Percentiles rank a stretch among this genome's conserved stretches.
phyloP scores from a whole-genome alignment of 179 eudicot species.

The Spinacia oleracea region DNA sequence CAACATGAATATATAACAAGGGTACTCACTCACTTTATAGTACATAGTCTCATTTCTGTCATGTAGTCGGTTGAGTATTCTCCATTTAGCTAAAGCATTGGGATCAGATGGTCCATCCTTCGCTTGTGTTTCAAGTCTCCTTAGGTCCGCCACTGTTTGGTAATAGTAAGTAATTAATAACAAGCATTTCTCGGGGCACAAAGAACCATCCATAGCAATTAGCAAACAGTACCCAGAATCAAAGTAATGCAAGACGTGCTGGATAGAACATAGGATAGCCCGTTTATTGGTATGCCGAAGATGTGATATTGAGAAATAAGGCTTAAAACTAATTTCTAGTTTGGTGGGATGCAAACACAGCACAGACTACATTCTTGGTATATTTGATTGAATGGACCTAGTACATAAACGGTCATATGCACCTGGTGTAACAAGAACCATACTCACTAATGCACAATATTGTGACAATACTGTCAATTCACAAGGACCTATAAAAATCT shows the following conservation, averaged over 20 bases:
- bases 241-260: background rate
- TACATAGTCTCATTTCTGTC: constrained; percentile 99
- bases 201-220: background rate
- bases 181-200: background rate
- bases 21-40: constrained; percentile 54
- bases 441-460: background rate
- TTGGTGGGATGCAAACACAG: background rate
- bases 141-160: constrained; percentile 70
- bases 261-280: background rate
- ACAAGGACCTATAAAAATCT: background rate
- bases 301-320: background rate
- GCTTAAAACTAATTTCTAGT: background rate
- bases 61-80: constrained; percentile 88
- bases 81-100: constrained; percentile 89
- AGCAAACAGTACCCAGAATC: background rate
- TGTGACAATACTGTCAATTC: background rate
- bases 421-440: background rate
- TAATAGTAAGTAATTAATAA: background rate
- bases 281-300: background rate
- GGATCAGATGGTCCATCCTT: constrained; percentile 97
- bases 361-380: background rate
- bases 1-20: background rate
- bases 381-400: background rate
- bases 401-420: background rate
- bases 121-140: constrained; percentile 68